These are phyloP conservation scores for Fusarium illudens DNA, from an alignment of 2,329 filamentous ascomycete species.

Conservation along the genomic window DNA sequence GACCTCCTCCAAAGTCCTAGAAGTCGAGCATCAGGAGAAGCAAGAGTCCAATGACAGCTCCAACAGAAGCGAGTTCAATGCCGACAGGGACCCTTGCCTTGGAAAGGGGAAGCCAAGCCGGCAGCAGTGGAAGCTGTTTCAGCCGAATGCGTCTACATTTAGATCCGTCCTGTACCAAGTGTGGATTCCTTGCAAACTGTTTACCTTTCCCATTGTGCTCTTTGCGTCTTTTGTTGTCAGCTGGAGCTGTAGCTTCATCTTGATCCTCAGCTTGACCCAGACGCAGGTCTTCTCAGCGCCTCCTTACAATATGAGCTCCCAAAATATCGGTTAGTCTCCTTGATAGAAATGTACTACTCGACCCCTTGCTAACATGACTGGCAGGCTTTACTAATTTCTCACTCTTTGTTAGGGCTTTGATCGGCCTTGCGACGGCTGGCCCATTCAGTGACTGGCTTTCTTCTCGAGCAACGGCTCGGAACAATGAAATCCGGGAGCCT, in stretches of 20 bases:
- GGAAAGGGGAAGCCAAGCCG: background rate
- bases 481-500: constrained; percentile 57
- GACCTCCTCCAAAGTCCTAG: background rate
- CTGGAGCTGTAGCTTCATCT: constrained; percentile 12
- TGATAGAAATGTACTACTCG: background rate
- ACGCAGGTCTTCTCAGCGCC: constrained; percentile 12
- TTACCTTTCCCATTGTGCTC: constrained; percentile 14
- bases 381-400: constrained; percentile 59
- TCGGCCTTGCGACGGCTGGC: constrained; percentile 54
- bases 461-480: constrained; percentile 49
- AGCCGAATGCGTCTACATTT: background rate
- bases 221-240: constrained; percentile 16
- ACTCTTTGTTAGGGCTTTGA: constrained; percentile 51
- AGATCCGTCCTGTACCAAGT: background rate
- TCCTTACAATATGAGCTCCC: constrained; percentile 22
- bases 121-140: background rate
- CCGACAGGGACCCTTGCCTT: background rate
- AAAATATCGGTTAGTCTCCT: background rate
- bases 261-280: constrained; percentile 17
- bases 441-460: constrained; percentile 56
- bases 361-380: background rate
- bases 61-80: background rate
- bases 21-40: background rate
- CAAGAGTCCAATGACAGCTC: background rate
- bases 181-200: background rate